phyloP scores from a whole-genome alignment of 2,329 filamentous ascomycete species.

The Trichoderma simmonsii region DNA sequence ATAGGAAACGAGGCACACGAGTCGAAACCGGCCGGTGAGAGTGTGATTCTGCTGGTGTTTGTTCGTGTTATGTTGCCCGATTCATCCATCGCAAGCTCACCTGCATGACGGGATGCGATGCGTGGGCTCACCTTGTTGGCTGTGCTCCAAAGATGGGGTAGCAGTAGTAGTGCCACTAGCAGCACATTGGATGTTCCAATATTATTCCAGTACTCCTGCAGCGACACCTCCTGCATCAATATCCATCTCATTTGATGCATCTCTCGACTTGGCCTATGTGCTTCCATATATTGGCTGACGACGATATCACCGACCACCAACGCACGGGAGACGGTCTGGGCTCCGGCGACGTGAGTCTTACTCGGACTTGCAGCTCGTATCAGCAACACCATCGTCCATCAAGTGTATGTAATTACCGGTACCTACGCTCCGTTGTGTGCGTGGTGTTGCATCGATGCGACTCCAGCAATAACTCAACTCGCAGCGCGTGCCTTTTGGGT shows the following conservation, averaged over 20 bases:
- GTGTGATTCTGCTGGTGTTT: not conserved
- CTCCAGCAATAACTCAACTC: not conserved
- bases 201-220: not conserved
- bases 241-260: not conserved
- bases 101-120: not conserved
- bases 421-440: not conserved
- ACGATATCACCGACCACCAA: not conserved
- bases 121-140: constrained; percentile 5
- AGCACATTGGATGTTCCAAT: not conserved
- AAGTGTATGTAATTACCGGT: not conserved
- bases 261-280: not conserved
- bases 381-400: not conserved
- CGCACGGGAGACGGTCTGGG: not conserved
- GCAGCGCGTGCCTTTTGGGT: not conserved
- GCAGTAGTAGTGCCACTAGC: not conserved
- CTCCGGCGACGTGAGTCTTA: not conserved
- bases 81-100: constrained; percentile 3
- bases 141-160: not conserved
- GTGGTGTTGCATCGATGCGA: not conserved
- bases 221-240: not conserved
- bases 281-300: not conserved
- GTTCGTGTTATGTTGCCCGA: not conserved
- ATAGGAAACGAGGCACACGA: constrained; percentile 2
- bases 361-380: constrained; percentile 1
- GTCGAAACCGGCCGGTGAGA: not conserved